Evolutionary conservation across 768 basidiomycete genomes (phyloP).

Genomic region (Tylopilus plumbeoviolaceoides): DNA sequence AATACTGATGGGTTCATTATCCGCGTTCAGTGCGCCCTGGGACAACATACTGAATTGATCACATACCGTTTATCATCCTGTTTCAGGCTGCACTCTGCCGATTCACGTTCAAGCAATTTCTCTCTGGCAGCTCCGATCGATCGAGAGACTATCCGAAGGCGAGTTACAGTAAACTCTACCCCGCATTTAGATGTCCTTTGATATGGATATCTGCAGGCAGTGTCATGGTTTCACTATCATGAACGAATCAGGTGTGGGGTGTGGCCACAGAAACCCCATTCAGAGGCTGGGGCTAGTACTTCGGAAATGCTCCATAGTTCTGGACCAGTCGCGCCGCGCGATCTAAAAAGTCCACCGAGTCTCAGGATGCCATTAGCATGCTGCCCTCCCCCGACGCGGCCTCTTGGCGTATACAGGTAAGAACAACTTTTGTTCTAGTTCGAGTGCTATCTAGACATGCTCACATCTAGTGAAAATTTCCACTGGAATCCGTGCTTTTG

Average conservation of each 20-base stretch:
- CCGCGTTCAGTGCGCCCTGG: background rate
- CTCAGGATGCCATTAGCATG: background rate
- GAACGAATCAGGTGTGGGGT: background rate
- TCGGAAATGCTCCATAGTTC: background rate
- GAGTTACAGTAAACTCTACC: background rate
- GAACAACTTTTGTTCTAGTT: background rate
- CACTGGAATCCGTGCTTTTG: background rate
- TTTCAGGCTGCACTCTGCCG: background rate
- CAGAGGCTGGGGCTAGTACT: background rate
- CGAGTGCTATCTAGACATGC: background rate
- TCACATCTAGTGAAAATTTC: background rate
- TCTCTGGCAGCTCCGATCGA: background rate
- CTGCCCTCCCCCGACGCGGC: background rate
- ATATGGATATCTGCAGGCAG: background rate
- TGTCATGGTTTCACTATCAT: slow-evolving; percentile 1
- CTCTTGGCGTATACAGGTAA: background rate
- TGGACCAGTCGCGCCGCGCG: background rate
- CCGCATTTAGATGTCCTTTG: background rate
- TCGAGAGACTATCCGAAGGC: background rate
- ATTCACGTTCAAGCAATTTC: background rate
- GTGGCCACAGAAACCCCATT: slow-evolving; percentile 11
- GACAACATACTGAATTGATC: background rate
- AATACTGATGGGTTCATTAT: background rate
- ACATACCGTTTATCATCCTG: background rate
- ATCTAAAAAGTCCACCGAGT: too few relatives aligned